A percentile compares a stretch with the other conserved stretches of the same genome.
Conservation (phyloP, 345 rosid species). For the Gossypium turneri region DNA sequence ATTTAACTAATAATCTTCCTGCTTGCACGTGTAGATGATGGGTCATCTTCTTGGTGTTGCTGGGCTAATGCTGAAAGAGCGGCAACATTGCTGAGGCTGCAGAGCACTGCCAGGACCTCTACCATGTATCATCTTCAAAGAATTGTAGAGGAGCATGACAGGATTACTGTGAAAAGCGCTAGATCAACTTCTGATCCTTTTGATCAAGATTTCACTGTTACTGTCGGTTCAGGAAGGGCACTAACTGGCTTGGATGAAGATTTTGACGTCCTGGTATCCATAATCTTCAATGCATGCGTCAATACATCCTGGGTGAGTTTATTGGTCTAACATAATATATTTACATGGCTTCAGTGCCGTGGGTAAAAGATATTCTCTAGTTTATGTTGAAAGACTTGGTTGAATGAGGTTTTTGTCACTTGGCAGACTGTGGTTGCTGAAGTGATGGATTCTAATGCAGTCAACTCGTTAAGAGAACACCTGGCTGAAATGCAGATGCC, state of each 20-base stretch:
- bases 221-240: conserved; percentile 37
- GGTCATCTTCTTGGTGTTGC: conserved; percentile 72
- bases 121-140: conserved; percentile 46
- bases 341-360: not conserved
- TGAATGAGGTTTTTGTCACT: conserved; percentile 15
- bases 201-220: conserved; percentile 47
- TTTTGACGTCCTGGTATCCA: conserved; percentile 47
- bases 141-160: conserved; percentile 47
- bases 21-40: conserved; percentile 53
- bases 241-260: conserved; percentile 57
- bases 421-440: conserved; percentile 54
- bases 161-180: conserved; percentile 46
- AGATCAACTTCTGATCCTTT: conserved; percentile 51
- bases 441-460: conserved; percentile 39
- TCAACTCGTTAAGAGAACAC: conserved; percentile 39
- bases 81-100: conserved; percentile 60
- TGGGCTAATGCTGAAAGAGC: conserved; percentile 78
- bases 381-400: not conserved
- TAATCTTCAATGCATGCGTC: conserved; percentile 48
- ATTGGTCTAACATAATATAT: not conserved
- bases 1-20: not conserved
- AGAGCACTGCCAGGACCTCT: conserved; percentile 27
- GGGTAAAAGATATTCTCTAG: not conserved
- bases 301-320: conserved; percentile 61
- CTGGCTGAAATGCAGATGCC: conserved; percentile 35